These are phyloP conservation scores for Amanita jacksonii DNA, from an alignment of 768 basidiomycete genomes.

Conservation along the genomic window DNA sequence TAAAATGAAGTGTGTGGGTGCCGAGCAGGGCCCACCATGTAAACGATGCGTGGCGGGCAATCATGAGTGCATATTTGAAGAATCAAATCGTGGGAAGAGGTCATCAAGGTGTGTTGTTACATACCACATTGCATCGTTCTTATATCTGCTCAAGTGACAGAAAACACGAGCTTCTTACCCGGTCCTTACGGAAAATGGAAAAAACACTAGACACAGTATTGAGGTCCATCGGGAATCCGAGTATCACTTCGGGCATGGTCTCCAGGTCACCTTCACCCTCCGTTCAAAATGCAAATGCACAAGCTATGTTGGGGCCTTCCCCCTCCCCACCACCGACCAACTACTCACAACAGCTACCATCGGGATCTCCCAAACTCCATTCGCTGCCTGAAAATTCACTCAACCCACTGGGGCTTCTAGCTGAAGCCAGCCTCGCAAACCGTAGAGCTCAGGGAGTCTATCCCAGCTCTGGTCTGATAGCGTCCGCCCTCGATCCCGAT, in stretches of 20 bases:
- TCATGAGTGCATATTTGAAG: slow-evolving; percentile 95
- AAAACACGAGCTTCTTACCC: slow-evolving; percentile 76
- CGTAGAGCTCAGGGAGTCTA: slow-evolving; percentile 46
- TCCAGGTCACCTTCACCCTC: slow-evolving; percentile 72
- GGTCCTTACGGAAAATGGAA: slow-evolving; percentile 86
- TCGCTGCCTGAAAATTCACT: slow-evolving; percentile 86
- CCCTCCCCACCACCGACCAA: slow-evolving; percentile 35
- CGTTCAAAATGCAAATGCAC: slow-evolving; percentile 42
- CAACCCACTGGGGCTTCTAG: slow-evolving; percentile 87
- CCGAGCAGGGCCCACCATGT: slow-evolving; percentile 86
- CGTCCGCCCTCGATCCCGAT: slow-evolving; percentile 25
- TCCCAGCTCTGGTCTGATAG: slow-evolving; percentile 26
- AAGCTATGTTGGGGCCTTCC: slow-evolving; percentile 43
- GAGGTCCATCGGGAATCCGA: slow-evolving; percentile 79
- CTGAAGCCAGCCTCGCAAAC: slow-evolving; percentile 80
- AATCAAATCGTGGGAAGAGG: slow-evolving; percentile 90
- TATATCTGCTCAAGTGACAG: slow-evolving; percentile 32
- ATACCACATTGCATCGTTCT: slow-evolving; percentile 6
- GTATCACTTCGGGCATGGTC: slow-evolving; percentile 69
- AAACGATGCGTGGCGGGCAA: slow-evolving; percentile 72
- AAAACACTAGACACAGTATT: slow-evolving; percentile 87
- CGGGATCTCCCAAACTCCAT: slow-evolving; percentile 78
- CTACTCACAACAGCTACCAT: slow-evolving; percentile 19
- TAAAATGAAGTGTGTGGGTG: slow-evolving; percentile 91
- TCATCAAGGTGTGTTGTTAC: slow-evolving; percentile 55